These are phyloP conservation scores for Xerocomellus intermedius DNA, from an alignment of 768 basidiomycete genomes.

Conservation along the genomic window DNA sequence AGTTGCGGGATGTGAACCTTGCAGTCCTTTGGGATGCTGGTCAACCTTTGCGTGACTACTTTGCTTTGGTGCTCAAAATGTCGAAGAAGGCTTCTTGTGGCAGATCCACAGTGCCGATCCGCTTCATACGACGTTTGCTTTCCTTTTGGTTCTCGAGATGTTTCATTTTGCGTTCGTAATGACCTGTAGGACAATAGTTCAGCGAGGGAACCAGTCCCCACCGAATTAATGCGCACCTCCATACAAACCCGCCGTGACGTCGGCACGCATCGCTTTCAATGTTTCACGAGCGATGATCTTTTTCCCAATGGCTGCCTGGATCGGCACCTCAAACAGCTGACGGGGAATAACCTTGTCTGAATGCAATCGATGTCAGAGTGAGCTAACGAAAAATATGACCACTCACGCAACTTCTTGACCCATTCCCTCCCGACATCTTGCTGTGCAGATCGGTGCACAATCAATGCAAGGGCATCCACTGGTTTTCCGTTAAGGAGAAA, in stretches of 20 bases:
- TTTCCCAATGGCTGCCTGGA: slow-evolving; percentile 88
- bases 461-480: slow-evolving; percentile 90
- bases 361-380: neutral
- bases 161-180: slow-evolving; percentile 92
- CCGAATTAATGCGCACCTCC: slow-evolving; percentile 53
- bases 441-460: slow-evolving; percentile 81
- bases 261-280: slow-evolving; percentile 78
- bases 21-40: neutral
- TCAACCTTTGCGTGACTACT: slow-evolving; percentile 7
- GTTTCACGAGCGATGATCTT: slow-evolving; percentile 90
- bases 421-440: slow-evolving; percentile 74
- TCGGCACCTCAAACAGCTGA: slow-evolving; percentile 92
- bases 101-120: slow-evolving; percentile 82
- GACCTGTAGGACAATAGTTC: slow-evolving; percentile 44
- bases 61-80: slow-evolving; percentile 65
- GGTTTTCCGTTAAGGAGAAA: slow-evolving; percentile 87
- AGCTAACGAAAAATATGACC: neutral
- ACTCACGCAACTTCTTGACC: slow-evolving; percentile 90
- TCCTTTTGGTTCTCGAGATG: slow-evolving; percentile 90
- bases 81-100: slow-evolving; percentile 97
- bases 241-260: slow-evolving; percentile 93
- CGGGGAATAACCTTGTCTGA: slow-evolving; percentile 88
- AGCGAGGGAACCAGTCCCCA: neutral
- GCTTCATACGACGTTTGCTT: slow-evolving; percentile 87
- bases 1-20: neutral